These are phyloP conservation scores for Eruca vesicaria DNA, from an alignment of 441 rosid species.

Conservation along the genomic window DNA sequence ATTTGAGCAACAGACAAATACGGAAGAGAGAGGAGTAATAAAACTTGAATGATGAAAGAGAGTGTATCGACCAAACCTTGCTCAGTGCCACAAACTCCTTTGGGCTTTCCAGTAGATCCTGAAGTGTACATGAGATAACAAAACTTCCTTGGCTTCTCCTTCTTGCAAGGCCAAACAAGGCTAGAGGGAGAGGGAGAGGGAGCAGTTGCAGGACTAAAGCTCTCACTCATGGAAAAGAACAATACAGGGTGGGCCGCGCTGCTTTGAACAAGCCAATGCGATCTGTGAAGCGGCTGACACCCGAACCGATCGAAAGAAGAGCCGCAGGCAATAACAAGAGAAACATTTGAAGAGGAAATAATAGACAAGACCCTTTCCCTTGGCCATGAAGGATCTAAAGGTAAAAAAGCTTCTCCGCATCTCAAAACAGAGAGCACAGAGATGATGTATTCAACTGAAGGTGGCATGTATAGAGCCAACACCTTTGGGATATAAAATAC, in stretches of 20 bases:
- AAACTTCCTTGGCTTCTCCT: slow-evolving; percentile 45
- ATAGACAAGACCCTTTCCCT: slow-evolving; percentile 63
- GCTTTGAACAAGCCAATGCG: slow-evolving; percentile 52
- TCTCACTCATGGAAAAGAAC: slow-evolving; percentile 52
- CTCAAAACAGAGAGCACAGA: slow-evolving; percentile 76
- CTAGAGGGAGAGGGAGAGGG: slow-evolving; percentile 15
- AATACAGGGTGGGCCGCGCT: slow-evolving; percentile 41
- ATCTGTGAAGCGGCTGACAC: slow-evolving; percentile 28
- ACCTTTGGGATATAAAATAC: slow-evolving; percentile 49
- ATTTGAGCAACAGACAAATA: too few relatives aligned
- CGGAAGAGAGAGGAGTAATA: too few relatives aligned
- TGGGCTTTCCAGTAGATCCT: slow-evolving; percentile 90
- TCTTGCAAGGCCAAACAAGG: slow-evolving; percentile 59
- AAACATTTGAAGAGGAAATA: slow-evolving; percentile 47
- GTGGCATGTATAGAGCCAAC: slow-evolving; percentile 68
- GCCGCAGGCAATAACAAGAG: slow-evolving; percentile 51
- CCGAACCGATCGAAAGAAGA: slow-evolving; percentile 47
- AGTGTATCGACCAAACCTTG: slow-evolving; percentile 51
- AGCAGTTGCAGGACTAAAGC: slow-evolving; percentile 11
- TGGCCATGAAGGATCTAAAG: slow-evolving; percentile 90
- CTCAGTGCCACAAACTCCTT: slow-evolving; percentile 93
- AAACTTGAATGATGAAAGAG: too few relatives aligned
- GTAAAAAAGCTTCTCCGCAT: slow-evolving; percentile 82
- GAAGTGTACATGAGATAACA: slow-evolving; percentile 91
- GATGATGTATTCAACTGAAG: slow-evolving; percentile 80